Percentiles rank a stretch among this genome's conserved stretches.
Evolutionary conservation across 139 green algal species (phyloP).

Genomic region (Zygnema circumcarinatum): DNA sequence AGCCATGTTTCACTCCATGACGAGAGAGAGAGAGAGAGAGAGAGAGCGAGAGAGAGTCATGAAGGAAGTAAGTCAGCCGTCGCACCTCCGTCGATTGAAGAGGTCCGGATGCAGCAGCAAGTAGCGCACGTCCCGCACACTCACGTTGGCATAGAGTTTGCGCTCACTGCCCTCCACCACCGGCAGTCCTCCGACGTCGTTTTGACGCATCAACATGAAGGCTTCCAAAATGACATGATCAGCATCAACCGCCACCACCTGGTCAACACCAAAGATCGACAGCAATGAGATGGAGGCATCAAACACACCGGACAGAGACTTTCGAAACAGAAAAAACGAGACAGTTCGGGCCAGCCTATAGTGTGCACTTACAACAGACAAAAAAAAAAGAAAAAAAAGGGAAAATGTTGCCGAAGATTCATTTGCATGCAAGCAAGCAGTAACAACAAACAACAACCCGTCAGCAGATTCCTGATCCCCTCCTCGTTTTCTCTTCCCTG

Average conservation of each 20-base stretch:
- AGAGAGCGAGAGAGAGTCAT: not conserved
- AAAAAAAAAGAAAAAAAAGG: no score
- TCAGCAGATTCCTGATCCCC: no score
- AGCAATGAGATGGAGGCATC: not conserved
- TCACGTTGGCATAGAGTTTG: slow-evolving; percentile 36
- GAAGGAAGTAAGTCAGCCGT: slow-evolving; percentile 4
- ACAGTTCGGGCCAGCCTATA: not conserved
- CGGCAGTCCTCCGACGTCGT: slow-evolving; percentile 30
- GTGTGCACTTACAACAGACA: not conserved
- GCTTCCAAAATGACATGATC: slow-evolving; percentile 24
- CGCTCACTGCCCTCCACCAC: slow-evolving; percentile 10
- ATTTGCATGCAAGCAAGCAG: no score
- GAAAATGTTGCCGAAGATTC: no score
- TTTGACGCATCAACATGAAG: slow-evolving; percentile 47
- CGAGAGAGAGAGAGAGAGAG: no score
- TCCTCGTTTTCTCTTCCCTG: no score
- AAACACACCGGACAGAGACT: not conserved
- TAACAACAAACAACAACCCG: no score
- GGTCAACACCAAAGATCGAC: slow-evolving; percentile 14
- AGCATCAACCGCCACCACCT: slow-evolving; percentile 41
- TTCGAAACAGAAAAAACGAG: not conserved
- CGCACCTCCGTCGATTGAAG: slow-evolving; percentile 28
- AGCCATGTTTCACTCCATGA: no score
- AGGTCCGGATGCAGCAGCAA: slow-evolving; percentile 39
- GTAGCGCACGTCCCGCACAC: slow-evolving; percentile 32